Percentiles rank a stretch among this genome's conserved stretches.
These are phyloP conservation scores for Penicillium vulpinum DNA, from an alignment of 2,329 filamentous ascomycete genomes.

Conservation along the genomic window DNA sequence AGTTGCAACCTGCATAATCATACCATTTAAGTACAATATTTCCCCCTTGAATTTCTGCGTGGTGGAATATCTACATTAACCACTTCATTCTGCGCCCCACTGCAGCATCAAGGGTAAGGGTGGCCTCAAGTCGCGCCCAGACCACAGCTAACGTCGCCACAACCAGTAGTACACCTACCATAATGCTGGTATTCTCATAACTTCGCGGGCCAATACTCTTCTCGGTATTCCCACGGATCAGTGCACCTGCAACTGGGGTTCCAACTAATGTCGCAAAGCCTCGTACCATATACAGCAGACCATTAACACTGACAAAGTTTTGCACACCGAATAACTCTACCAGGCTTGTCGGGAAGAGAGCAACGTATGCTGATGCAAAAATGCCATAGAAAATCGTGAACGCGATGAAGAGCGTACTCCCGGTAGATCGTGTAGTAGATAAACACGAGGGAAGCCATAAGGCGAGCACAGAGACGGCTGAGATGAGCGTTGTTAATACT, in stretches of 20 bases:
- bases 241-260: conserved; percentile 36
- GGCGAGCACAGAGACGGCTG: conserved; percentile 29
- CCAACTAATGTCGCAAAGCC: conserved; percentile 41
- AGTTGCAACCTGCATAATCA: no score
- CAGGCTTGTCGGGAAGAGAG: conserved; percentile 42
- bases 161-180: conserved; percentile 26
- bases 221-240: conserved; percentile 26
- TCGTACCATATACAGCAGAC: conserved; percentile 42
- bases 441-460: conserved; percentile 28
- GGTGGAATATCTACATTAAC: conserved; percentile 11
- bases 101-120: conserved; percentile 7
- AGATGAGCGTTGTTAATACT: conserved; percentile 32
- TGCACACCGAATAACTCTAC: conserved; percentile 44
- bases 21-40: no score
- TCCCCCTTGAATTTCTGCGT: no score
- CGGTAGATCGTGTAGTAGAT: conserved; percentile 10
- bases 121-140: conserved; percentile 31
- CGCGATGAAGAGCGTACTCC: conserved; percentile 28
- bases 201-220: conserved; percentile 13
- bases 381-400: conserved; percentile 39
- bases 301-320: conserved; percentile 42
- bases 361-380: conserved; percentile 42
- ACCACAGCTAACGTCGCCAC: conserved; percentile 26
- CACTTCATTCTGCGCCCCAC: conserved; percentile 15
- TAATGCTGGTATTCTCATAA: conserved; percentile 27